Base-by-base conservation (phyloP, 2,329 filamentous ascomycete species). In the Pestalotiopsis sp. region DNA sequence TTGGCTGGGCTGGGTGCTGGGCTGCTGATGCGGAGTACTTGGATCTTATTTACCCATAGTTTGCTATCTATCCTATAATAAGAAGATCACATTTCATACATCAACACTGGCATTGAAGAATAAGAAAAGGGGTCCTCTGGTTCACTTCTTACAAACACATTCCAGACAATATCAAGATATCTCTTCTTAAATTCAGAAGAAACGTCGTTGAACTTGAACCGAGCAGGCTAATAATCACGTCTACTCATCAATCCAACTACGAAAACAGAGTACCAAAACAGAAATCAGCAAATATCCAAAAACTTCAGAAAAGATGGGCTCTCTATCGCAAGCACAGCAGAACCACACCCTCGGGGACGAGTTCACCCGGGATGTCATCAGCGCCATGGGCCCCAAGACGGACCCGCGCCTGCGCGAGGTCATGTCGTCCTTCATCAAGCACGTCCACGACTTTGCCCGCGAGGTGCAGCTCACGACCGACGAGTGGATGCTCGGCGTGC, bases 401-500 rank as follows among this genome's bases (percentile, higher is more conserved):
- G 81, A 83, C 73, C 86, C 89, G 67, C 83, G 89, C 68, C 84
- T 84, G 72, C 83, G 85, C 70, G 81, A 86, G 71, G 82, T 91
- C 75, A 81, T 91, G 78, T 77, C 82, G 70, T 82, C 83, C 52
- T 78, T 90, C 71, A 88, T 90, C 77, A 81, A 80, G 56, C 88
- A 90, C 80, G 82, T 91, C 68, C 89, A 91, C 79, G 88, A 90
- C 78, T 90, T 90, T 76, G 85, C 86, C 59, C 85, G 89, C 60
- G 89, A 91, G 76, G 85, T 89, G 69, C 86, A 91, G 75, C 84
- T 91, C 64, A 90, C 87, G 23, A 82, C 84, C 23, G 88, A 89
- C 69, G 89, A 91, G 79, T 91, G 88, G 88, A 85, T 89, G 78
- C 80, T 84, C 12, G 89, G 87, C 65, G 87, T 91, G 36, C 82